Evolutionary conservation across 192 early-diverging fungal genomes (phyloP).

Genomic region (Mortierella alpina): DNA sequence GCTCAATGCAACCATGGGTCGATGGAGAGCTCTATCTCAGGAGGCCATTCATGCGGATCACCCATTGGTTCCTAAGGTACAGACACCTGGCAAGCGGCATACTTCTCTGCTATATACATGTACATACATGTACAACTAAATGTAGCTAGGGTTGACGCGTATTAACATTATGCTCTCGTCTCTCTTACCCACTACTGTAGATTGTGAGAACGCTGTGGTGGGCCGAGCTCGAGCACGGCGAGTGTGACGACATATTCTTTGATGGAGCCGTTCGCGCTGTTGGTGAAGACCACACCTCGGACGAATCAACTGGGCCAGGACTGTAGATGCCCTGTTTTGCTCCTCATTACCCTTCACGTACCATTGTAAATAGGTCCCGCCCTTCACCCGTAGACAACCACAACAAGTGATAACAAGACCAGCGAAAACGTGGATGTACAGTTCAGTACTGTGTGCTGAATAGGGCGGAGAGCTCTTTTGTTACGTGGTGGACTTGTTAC

Average conservation of each 20-base stretch:
- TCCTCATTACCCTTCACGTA: background rate
- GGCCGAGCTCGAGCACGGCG: constrained; percentile 35
- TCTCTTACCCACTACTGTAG: constrained; percentile 1
- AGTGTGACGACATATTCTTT: constrained; percentile 30
- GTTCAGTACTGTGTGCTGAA: too few relatives aligned
- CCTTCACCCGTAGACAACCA: too few relatives aligned
- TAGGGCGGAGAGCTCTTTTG: too few relatives aligned
- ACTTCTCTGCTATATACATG: background rate
- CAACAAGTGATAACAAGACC: too few relatives aligned
- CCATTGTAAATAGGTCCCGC: background rate
- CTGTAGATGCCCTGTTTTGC: constrained; percentile 4
- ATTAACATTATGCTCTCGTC: background rate
- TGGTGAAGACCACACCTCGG: constrained; percentile 35
- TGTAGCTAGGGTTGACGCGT: background rate
- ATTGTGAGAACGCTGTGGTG: constrained; percentile 39
- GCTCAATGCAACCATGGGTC: background rate
- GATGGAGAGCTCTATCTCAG: constrained; percentile 20
- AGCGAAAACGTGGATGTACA: too few relatives aligned
- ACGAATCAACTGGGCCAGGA: constrained; percentile 40
- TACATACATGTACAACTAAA: too few relatives aligned
- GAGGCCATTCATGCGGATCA: constrained; percentile 44
- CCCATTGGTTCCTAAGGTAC: constrained; percentile 43
- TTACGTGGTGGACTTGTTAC: too few relatives aligned
- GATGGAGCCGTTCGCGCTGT: constrained; percentile 36
- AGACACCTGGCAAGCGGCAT: background rate